Base-by-base conservation (phyloP, 768 basidiomycete species). In the Xerocomus brunneocitrinus region DNA sequence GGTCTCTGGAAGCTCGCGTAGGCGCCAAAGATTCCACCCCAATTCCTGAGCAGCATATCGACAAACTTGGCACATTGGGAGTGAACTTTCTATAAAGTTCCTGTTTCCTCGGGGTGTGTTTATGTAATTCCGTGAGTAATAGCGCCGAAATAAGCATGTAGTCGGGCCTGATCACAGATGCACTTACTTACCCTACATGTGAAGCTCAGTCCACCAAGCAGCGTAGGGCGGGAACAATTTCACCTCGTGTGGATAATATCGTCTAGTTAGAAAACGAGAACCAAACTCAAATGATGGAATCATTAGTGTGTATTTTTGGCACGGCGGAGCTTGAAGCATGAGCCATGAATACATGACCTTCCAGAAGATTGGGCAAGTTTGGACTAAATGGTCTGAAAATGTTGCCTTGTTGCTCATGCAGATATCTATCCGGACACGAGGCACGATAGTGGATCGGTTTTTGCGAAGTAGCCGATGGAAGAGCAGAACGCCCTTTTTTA, bases 11-110 rank as follows among this genome's bases (percentile, higher is more conserved):
- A 44, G 52, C 36, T 24, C 46, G n/a, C 45, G 35, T 19, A 25
- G 41, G 58, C 58, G 59, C 42, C 40, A 46, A 47, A 41, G 53
- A 57, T 60, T 30, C 58, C 32, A 67, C 66, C 67, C 66, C 56
- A 57, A 66, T 67, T 69, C 61, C 66, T 60, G 63, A 63, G 44
- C 45, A 52, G 49, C 57, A 32, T 40, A 36, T 41, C 45, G 47
- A 56, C 47, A 57, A 58, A 62, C 52, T 28, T 24, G 49, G 56
- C 3, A 28, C 32, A 51, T 56, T 55, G 55, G 53, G 60, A 49
- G 49, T 35, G 30, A 58, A 53, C 35, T 16, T 55, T 58, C 36
- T 25, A 41, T 22, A 27, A 47, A 24, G 16, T 22, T 56, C 53
- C 31, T 45, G 44, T n/a, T 60, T 58, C 61, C 52, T 58, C 58